Conservation (phyloP, 331 rosid genomes). For the Acacia concinna region DNA sequence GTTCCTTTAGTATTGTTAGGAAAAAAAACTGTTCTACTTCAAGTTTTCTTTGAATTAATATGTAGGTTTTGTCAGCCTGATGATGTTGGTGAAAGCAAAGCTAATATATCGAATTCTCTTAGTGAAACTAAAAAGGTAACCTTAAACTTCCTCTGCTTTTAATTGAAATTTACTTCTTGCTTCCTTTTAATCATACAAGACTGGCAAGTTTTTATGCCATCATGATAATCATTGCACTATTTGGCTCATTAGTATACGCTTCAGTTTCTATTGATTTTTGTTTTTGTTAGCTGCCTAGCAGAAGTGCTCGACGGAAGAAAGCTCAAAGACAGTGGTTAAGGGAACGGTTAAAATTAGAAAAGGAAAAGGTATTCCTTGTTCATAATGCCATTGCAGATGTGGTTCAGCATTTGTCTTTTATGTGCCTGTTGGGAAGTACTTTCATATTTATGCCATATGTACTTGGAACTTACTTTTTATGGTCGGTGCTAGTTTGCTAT, state of each 20-base stretch:
- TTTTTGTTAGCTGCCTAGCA: conserved; percentile 66
- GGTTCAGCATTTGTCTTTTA: conserved; percentile 15
- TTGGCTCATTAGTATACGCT: neutral
- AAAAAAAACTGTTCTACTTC: neutral
- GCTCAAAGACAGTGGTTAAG: conserved; percentile 81
- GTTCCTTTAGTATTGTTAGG: neutral
- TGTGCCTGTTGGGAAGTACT: conserved; percentile 3
- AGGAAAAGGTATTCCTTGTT: conserved; percentile 59
- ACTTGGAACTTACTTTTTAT: conserved; percentile 12
- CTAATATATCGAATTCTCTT: conserved; percentile 35
- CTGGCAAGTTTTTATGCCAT: neutral
- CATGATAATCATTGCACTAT: conserved; percentile 10
- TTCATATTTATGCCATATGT: conserved; percentile 14
- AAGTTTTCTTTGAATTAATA: conserved; percentile 23
- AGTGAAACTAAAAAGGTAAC: conserved; percentile 61
- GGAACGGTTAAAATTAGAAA: conserved; percentile 55
- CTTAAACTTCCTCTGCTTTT: conserved; percentile 15
- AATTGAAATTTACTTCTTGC: conserved; percentile 7
- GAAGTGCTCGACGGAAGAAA: conserved; percentile 90
- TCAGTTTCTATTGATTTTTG: neutral
- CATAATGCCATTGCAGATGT: conserved; percentile 18
- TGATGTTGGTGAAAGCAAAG: conserved; percentile 38
- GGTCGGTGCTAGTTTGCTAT: neutral
- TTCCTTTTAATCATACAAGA: conserved; percentile 3
- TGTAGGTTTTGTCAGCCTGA: conserved; percentile 57